phyloP scores from a whole-genome alignment of 1,139 yeast genomes.

The Zygotorulaspora mrakii region DNA sequence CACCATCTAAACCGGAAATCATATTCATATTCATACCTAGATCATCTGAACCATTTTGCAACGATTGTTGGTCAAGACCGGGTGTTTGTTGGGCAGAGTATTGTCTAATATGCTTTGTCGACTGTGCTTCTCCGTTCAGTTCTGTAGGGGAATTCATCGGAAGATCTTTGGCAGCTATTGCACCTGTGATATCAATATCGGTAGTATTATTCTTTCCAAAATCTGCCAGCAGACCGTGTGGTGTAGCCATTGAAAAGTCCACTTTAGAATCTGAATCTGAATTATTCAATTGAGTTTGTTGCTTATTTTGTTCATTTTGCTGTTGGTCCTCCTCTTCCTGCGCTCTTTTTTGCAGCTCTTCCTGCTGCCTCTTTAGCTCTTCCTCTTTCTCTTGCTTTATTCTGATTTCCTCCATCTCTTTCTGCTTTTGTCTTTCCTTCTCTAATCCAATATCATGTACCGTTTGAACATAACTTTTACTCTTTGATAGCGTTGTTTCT shows the following conservation, averaged over 20 bases:
- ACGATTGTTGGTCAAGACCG: slow-evolving; percentile 7
- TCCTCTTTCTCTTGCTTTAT: slow-evolving; percentile 19
- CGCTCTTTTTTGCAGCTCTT: slow-evolving; percentile 16
- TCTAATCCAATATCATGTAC: slow-evolving; percentile 28
- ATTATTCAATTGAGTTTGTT: slow-evolving; percentile 15
- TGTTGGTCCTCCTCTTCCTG: slow-evolving; percentile 15
- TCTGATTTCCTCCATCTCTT: slow-evolving; percentile 28
- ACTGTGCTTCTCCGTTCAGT: slow-evolving; percentile 8
- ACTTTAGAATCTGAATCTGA: slow-evolving; percentile 6
- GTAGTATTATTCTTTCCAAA: slow-evolving; percentile 12
- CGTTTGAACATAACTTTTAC: slow-evolving; percentile 36
- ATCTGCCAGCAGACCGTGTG: slow-evolving; percentile 22
- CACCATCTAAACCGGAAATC: slow-evolving; percentile 32
- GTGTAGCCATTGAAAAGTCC: slow-evolving; percentile 21
- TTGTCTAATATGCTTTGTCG: slow-evolving; percentile 2
- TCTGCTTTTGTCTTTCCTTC: slow-evolving; percentile 27
- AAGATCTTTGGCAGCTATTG: slow-evolving; percentile 7
- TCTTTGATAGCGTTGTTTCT: slow-evolving; percentile 37
- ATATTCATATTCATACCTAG: slow-evolving; percentile 35
- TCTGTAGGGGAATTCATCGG: slow-evolving; percentile 4
- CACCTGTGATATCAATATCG: slow-evolving; percentile 10
- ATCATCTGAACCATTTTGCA: slow-evolving; percentile 22
- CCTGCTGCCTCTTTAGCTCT: slow-evolving; percentile 11
- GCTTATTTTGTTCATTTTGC: slow-evolving; percentile 11
- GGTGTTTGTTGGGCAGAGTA: slow-evolving; percentile 6